Base-by-base conservation (phyloP, 1,284 basidiomycete genomes). In the Ceratobasidium sp. region DNA sequence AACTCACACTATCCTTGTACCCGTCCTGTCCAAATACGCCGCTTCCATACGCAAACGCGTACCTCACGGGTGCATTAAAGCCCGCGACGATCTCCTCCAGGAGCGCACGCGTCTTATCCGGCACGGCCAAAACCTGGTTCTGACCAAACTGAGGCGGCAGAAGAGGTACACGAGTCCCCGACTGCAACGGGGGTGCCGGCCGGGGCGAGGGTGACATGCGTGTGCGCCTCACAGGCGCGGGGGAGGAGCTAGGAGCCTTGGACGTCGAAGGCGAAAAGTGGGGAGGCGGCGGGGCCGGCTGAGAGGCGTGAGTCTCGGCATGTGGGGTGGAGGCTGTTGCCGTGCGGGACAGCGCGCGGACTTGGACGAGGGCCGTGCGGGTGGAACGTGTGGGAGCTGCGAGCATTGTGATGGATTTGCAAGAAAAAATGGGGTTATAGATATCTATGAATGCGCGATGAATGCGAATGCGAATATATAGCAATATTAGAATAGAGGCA, bases 31-130 rank as follows among this genome's bases (percentile, higher is more conserved):
- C 89, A 77, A 97, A 97, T 1, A 97, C 94, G 0, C 95, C 95
- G 0, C 92, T 94, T n/a, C 95, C 95, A 80, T 98, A 98, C 0
- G 95, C 95, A 79, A 96, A 95, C 0, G 95, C 95, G 82, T 96
- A 96, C 28, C 94, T 89, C 47, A 96, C 91, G 9, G 95, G 95
- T 0, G 94, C 91, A 62, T 92, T 85, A 79, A 97, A 97, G 73
- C 88, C 85, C 28, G 83, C 82, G 57, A 95, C 89, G 73, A 95
- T 90, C 70, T 85, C 84, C 79, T 94, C 91, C 23, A 95, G 85
- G n/a, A 94, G 84, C 3, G 88, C 88, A 18, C 92, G 87, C 2
- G 91, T 93, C 38, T 89, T 88, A 79, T 90, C 89, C 8, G 91
- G 85, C 5, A 94, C 91, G 0, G 89, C 87, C 1, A 94, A 84